A percentile compares a stretch with the other conserved stretches of the same genome.
Evolutionary conservation across 2,329 filamentous ascomycete genomes (phyloP).

Genomic region (Stachybotrys echinatus): DNA sequence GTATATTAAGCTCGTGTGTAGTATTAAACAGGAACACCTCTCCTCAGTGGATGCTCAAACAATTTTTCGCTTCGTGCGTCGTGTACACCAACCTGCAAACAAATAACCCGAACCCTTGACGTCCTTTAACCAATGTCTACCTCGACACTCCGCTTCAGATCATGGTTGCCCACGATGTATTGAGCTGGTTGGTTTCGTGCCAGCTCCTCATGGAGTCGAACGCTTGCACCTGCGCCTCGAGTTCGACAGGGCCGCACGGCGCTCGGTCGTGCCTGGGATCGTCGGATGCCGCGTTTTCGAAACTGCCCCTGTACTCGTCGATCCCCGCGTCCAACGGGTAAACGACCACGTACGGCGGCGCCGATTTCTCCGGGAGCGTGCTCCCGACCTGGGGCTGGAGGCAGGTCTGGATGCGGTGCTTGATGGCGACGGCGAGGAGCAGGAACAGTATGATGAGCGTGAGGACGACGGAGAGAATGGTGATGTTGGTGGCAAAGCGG

Average conservation of each 20-base stretch:
- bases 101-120: too few relatives aligned
- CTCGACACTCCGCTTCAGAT: too few relatives aligned
- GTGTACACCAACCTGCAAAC: too few relatives aligned
- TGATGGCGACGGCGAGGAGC: conserved; percentile 7
- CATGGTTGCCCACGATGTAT: conserved; percentile 22
- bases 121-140: too few relatives aligned
- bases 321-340: not conserved
- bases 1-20: conserved; percentile 38
- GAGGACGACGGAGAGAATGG: conserved; percentile 13
- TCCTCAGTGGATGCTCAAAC: conserved; percentile 34
- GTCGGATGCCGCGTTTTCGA: not conserved
- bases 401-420: not conserved
- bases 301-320: not conserved
- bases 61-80: conserved; percentile 7
- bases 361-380: not conserved
- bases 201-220: too few relatives aligned
- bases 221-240: too few relatives aligned
- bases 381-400: not conserved
- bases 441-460: conserved; percentile 11
- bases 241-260: conserved; percentile 11
- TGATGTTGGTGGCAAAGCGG: conserved; percentile 7
- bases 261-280: conserved; percentile 6
- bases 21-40: conserved; percentile 52
- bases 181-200: conserved; percentile 20
- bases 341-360: not conserved